Evolutionary conservation across 306 rosid species (phyloP), one percentile per base, ranked within the genome.

Genomic region (Glycyrrhiza uralensis): DNA sequence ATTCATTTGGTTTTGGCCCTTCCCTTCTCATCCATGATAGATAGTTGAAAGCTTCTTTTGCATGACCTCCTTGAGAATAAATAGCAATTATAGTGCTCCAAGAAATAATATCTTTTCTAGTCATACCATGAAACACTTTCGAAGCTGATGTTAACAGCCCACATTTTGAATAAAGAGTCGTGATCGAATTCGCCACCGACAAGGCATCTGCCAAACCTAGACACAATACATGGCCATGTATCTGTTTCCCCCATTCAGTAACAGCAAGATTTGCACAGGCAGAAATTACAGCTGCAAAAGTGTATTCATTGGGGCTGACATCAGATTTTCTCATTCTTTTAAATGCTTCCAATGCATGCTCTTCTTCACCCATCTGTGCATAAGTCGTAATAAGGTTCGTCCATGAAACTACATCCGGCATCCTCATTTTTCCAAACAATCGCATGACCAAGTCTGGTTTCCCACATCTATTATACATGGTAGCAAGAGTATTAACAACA

Each of bases 21-120:
- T 87, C 92, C 65, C 79, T 86, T 83, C 89, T 89, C 96, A 92
- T 92, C 85, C 77, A 66, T 19, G 86, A 87, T 17, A 92, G 78
- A 79, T 83, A 87, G 78, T 85, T 78, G 20, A 89, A 92, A 57
- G 86, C 92, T 72, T 89, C 87, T 71, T 81, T 81, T 14, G 89
- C 94, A 39, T 81, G 80, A 62, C 90, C 90, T 74, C 60, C 90
- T 82, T 88, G 97, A 86, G 89, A 86, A 83, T 87, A 89, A 22
- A 88, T 86, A 6, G 83, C 84, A 79, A 87, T 86, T 70, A 89
- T 81, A 77, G 93, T 89, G 88, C 90, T 92, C 97, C 96, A 92
- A 54, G 97, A 86, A 79, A 92, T 79, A 78, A 92, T 67, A 72
- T 92, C 96, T 80, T 59, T 92, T 66, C 67, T 74, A 57, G 64